Evolutionary conservation across 441 rosid genomes (phyloP), one percentile per base, ranked within the genome.

Genomic region (Aquilaria agallochum): DNA sequence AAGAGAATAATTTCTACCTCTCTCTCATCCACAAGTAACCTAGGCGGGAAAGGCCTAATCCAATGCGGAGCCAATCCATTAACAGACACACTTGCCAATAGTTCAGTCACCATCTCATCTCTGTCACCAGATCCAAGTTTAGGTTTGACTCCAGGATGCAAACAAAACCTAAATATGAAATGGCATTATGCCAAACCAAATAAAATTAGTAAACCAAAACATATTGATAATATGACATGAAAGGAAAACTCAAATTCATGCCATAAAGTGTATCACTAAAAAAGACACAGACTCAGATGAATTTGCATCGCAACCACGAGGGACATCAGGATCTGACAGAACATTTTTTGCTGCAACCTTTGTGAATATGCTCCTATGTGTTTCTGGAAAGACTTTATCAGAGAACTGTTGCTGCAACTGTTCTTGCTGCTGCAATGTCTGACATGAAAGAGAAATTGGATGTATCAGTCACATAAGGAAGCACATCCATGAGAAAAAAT

Each of bases 51-150:
- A 69, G 96, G 96, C 81, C 97, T 86, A 53, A 86, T 74, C 92
- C 88, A 91, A 42, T 70, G 84, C 60, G 96, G 96, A 62, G 74
- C 65, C 66, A 95, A 59, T 57, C 88, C 94, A 63, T 79, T 83
- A 27, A 70, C 56, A 7, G 90, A 78, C 52, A 77, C 72, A 76
- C 72, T 84, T 46, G 71, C 75, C 69, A 95, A 58, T 71, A 83
- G 66, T 52, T 78, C 96, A 53, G 73, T 69, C 45, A 91, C 56
- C 71, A 82, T 68, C 73, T 91, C 96, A 62, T 88, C 90, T 78
- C 94, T 82, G 72, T 88, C 92, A 67, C 99, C 99, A 67, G 79
- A 80, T 74, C 96, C 99, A 75, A 86, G 79, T 82, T 88, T 91
- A 63, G 79, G 60, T 72, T 87, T 85, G 65, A 61, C 76, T 70